Conservation (phyloP, 192 early-diverging fungal species). For the Backusella sp. region DNA sequence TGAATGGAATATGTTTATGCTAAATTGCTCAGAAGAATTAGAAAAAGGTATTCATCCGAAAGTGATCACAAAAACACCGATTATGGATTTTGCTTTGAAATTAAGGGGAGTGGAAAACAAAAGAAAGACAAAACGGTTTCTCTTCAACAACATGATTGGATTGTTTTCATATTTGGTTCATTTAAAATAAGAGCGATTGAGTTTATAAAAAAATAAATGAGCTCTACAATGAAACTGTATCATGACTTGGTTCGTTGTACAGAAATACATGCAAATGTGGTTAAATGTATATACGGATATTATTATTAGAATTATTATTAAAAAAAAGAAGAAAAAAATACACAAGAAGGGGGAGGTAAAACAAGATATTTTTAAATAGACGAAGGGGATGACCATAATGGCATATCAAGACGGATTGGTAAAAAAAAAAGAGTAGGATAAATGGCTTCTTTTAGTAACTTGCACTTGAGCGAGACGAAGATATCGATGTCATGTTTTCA, state of each 20-base stretch:
- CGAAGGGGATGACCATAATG: background rate
- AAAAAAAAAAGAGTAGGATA: background rate
- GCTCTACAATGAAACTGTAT: background rate
- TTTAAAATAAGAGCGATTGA: background rate
- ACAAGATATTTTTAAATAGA: background rate
- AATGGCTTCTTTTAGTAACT: background rate
- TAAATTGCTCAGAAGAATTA: background rate
- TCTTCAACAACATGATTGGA: background rate
- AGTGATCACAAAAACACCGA: background rate
- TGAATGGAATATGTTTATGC: background rate
- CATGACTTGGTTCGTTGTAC: background rate
- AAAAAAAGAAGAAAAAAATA: background rate
- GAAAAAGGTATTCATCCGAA: background rate
- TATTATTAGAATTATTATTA: background rate
- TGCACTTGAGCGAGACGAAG: background rate
- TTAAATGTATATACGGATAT: background rate
- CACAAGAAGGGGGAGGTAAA: background rate
- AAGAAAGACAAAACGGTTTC: background rate
- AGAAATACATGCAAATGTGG: background rate
- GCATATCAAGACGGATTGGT: background rate
- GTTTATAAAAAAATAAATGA: background rate
- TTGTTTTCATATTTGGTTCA: background rate
- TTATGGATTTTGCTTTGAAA: background rate
- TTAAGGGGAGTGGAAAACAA: background rate
- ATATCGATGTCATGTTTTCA: background rate